Conservation (phyloP, 78 protist species). For the Pelomyxa schiedti region DNA sequence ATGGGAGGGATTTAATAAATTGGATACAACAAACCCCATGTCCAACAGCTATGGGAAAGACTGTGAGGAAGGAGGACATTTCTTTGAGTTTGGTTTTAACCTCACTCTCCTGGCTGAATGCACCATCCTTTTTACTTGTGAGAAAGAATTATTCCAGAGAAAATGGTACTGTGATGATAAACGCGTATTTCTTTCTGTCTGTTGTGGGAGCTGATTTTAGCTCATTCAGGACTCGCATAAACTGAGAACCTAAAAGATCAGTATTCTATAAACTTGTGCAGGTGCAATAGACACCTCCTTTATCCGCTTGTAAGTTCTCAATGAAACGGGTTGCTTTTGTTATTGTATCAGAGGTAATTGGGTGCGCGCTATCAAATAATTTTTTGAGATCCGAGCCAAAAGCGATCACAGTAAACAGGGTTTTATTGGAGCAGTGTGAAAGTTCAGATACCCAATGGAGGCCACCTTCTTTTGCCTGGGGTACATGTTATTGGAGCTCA, state of each 20-base stretch:
- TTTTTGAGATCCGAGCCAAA: no score
- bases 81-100: not conserved
- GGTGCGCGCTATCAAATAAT: no score
- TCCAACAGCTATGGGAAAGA: not conserved
- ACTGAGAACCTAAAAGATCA: no score
- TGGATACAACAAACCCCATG: no score
- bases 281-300: no score
- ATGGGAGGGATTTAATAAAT: no score
- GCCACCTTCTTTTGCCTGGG: no score
- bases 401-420: no score
- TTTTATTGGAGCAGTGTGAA: no score
- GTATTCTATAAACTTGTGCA: not conserved
- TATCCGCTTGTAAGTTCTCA: no score
- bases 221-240: not conserved
- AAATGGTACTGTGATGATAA: not conserved
- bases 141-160: not conserved
- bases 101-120: not conserved
- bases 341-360: not conserved
- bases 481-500: no score
- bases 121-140: not conserved
- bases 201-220: not conserved
- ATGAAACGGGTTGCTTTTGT: not conserved
- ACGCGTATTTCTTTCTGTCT: not conserved
- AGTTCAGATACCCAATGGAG: no score
- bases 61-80: not conserved